A percentile compares a stretch with the other conserved stretches of the same genome.
phyloP scores from a whole-genome alignment of 345 rosid genomes.

The Excoecaria agallocha region DNA sequence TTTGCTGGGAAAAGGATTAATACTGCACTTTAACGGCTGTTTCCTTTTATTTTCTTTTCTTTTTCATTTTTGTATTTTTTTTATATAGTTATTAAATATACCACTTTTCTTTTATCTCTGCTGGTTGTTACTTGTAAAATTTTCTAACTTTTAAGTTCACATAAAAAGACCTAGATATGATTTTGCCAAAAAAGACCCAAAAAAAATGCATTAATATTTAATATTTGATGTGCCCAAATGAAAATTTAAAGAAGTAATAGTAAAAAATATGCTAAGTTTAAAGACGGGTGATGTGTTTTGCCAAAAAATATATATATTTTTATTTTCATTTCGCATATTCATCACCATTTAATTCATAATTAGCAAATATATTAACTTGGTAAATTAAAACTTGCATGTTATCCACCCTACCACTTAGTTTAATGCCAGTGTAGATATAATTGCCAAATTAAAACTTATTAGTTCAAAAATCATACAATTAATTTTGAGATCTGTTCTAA shows the following conservation, averaged over 20 bases:
- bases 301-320: background rate
- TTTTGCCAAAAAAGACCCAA: background rate
- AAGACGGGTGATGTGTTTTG: background rate
- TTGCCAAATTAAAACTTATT: too few species aligned
- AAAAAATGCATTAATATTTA: background rate
- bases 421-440: too few species aligned
- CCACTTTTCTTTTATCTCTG: background rate
- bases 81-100: background rate
- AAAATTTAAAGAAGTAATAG: too few species aligned
- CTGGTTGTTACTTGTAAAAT: background rate
- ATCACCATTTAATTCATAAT: background rate
- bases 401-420: too few species aligned
- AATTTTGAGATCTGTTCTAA: too few species aligned
- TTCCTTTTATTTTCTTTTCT: background rate
- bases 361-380: background rate
- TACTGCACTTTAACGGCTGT: constrained; percentile 3
- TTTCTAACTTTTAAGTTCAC: background rate
- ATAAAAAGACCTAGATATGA: background rate
- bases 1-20: constrained; percentile 7
- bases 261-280: too few species aligned
- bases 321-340: background rate
- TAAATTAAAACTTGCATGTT: background rate
- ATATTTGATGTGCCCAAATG: too few species aligned
- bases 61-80: background rate
- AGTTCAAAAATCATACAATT: too few species aligned